Percentiles rank a stretch among this genome's conserved stretches.
These are phyloP conservation scores for Chimonanthus salicifolius DNA, from an alignment of 164 flowering plant species.

Conservation along the genomic window DNA sequence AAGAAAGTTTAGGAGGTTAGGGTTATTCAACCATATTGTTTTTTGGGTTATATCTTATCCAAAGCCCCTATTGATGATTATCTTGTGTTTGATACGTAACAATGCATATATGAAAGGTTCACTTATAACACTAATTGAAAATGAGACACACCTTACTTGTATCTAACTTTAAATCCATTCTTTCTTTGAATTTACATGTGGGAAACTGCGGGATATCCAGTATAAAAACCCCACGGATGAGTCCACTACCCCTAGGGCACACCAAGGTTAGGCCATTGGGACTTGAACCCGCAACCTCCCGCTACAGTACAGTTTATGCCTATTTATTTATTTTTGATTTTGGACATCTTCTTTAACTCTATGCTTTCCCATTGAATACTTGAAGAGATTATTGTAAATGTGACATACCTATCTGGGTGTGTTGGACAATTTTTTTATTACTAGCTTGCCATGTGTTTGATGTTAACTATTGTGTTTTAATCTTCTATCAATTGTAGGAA, in stretches of 20 bases:
- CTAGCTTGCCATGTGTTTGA: neutral
- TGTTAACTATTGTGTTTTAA: too few relatives aligned
- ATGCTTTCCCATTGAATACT: neutral
- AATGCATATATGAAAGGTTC: neutral
- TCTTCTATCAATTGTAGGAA: slow-evolving; percentile 3
- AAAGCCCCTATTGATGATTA: neutral
- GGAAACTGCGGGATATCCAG: too few relatives aligned
- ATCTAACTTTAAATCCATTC: neutral
- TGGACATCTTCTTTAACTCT: too few relatives aligned
- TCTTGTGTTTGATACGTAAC: neutral
- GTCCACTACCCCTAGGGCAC: too few relatives aligned
- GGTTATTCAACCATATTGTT: neutral
- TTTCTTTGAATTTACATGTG: too few relatives aligned
- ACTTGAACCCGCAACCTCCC: too few relatives aligned
- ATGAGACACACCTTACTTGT: too few relatives aligned
- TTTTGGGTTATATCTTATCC: neutral
- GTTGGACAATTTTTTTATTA: neutral
- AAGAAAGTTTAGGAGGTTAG: neutral
- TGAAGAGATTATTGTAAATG: neutral
- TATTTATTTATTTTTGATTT: neutral
- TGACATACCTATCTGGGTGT: neutral
- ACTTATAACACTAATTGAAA: too few relatives aligned
- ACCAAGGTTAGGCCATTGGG: too few relatives aligned
- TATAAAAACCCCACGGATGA: neutral
- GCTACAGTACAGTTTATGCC: neutral